These are phyloP conservation scores for Hygrocybe punicea DNA, from an alignment of 768 basidiomycete genomes.

Conservation along the genomic window DNA sequence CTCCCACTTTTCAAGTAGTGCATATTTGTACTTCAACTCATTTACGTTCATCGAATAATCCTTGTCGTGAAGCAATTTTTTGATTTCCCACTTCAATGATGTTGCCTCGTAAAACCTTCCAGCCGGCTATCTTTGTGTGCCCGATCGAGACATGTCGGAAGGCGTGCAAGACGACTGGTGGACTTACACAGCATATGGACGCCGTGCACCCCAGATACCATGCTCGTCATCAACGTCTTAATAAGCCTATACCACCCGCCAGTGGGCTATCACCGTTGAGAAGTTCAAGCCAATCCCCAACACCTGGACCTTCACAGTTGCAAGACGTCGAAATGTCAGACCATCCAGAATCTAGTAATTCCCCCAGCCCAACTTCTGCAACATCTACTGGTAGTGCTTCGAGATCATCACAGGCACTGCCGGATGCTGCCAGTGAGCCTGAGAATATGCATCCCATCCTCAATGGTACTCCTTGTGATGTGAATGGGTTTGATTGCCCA, in stretches of 20 bases:
- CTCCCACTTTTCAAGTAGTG: too few species aligned
- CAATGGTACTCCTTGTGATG: slow-evolving; percentile 2
- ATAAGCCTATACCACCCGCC: not conserved
- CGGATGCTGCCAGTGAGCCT: slow-evolving; percentile 21
- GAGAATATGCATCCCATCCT: slow-evolving; percentile 10
- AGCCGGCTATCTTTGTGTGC: not conserved
- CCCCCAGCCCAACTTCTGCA: not conserved
- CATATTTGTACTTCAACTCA: too few species aligned
- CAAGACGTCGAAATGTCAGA: too few species aligned
- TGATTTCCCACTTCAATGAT: not conserved
- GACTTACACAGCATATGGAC: not conserved
- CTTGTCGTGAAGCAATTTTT: not conserved
- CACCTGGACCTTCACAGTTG: not conserved
- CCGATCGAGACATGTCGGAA: not conserved
- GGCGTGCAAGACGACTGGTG: not conserved
- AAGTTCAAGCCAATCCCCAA: not conserved
- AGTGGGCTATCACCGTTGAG: not conserved
- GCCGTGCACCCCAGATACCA: not conserved
- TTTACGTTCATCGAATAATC: too few species aligned
- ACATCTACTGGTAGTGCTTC: not conserved
- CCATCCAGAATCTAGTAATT: too few species aligned
- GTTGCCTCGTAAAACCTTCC: not conserved
- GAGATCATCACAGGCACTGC: not conserved
- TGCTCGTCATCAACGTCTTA: not conserved
- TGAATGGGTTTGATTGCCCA: slow-evolving; percentile 1